Evolutionary conservation across 169 alveolate genomes (phyloP).

Genomic region (Cardiosporidium cionae): DNA sequence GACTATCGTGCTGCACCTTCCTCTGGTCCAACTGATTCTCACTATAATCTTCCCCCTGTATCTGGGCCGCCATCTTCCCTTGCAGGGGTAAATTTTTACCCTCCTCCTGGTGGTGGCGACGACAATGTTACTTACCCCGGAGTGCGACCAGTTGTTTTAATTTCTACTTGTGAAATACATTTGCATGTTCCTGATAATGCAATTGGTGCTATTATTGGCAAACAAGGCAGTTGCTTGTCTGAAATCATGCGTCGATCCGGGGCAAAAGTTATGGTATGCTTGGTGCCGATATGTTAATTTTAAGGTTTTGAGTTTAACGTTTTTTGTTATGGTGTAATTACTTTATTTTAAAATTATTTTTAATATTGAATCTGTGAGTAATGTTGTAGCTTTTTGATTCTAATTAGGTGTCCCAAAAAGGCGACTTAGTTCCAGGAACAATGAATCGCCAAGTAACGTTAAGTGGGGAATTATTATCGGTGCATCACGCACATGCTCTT

Average conservation of each 20-base stretch:
- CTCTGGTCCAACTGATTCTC: no score
- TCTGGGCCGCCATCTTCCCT: no score
- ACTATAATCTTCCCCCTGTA: no score
- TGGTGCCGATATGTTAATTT: no score
- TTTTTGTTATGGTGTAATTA: no score
- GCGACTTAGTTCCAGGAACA: slow-evolving; percentile 27
- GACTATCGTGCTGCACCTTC: no score
- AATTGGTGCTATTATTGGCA: slow-evolving; percentile 22
- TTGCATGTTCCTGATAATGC: slow-evolving; percentile 8
- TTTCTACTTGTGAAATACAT: slow-evolving; percentile 6
- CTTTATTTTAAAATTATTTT: no score
- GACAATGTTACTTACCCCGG: not conserved
- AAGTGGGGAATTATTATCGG: slow-evolving; percentile 1
- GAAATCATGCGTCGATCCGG: slow-evolving; percentile 11
- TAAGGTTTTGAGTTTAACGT: no score
- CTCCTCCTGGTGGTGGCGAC: no score
- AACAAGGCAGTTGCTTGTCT: slow-evolving; percentile 4
- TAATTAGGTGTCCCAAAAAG: slow-evolving; percentile 25
- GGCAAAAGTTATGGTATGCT: slow-evolving; percentile 8
- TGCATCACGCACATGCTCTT: slow-evolving; percentile 8
- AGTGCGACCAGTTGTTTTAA: not conserved
- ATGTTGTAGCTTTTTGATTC: no score
- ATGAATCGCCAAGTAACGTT: slow-evolving; percentile 5
- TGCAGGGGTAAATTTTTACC: no score
- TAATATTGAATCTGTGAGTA: no score